Evolutionary conservation across 495 filamentous ascomycete species (phyloP).

Genomic region (Hyaloscypha bicolor): DNA sequence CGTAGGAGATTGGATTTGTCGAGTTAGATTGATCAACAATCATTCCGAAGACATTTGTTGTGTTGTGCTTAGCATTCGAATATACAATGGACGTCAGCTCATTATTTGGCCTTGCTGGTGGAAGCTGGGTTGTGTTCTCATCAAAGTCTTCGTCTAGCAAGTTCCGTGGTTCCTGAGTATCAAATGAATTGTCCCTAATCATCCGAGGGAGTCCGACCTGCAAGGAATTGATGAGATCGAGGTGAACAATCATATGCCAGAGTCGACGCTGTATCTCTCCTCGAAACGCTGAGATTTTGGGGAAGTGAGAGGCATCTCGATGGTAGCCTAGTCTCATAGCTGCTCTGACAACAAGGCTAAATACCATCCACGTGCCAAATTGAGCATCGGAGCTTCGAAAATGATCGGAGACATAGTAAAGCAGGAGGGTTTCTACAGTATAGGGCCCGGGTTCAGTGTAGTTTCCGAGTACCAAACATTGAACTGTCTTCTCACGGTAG

Average conservation of each 20-base stretch:
- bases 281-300: slow-evolving; percentile 51
- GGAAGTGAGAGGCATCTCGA: slow-evolving; percentile 43
- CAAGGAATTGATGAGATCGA: slow-evolving; percentile 54
- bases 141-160: slow-evolving; percentile 52
- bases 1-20: slow-evolving; percentile 51
- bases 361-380: slow-evolving; percentile 50
- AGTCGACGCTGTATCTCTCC: slow-evolving; percentile 59
- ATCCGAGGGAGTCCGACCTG: slow-evolving; percentile 56
- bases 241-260: slow-evolving; percentile 51
- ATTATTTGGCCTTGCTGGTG: slow-evolving; percentile 41
- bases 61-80: slow-evolving; percentile 44
- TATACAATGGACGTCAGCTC: slow-evolving; percentile 51
- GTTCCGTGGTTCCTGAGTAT: slow-evolving; percentile 48
- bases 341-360: slow-evolving; percentile 48
- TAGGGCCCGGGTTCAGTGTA: slow-evolving; percentile 47
- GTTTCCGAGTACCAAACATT: slow-evolving; percentile 47
- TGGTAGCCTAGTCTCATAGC: slow-evolving; percentile 59
- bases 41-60: slow-evolving; percentile 41
- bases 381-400: slow-evolving; percentile 44
- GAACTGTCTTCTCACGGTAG: slow-evolving; percentile 28
- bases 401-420: slow-evolving; percentile 50
- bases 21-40: slow-evolving; percentile 45
- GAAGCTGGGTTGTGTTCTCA: slow-evolving; percentile 44
- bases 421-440: slow-evolving; percentile 49
- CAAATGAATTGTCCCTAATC: slow-evolving; percentile 48